Evolutionary conservation across 1,284 basidiomycete species (phyloP), one percentile per base, ranked within the genome.

Genomic region (Hypsizygus ulmarius): DNA sequence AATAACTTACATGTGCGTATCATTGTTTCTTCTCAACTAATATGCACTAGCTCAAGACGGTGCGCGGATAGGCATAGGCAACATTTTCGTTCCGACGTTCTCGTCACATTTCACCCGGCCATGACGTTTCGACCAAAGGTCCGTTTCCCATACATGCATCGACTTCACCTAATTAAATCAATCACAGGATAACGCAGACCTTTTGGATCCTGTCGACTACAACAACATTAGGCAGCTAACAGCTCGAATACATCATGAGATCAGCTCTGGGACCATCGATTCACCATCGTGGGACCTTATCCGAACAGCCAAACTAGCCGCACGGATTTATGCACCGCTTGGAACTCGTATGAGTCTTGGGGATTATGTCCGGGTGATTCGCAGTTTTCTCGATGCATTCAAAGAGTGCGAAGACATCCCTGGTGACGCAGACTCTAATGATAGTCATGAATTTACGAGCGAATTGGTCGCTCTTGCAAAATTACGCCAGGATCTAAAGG

Each of bases 21-120:
- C 32, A 11, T 19, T 36, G 27, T 42, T 43, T 38, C 9, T 35
- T 51, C 14, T 35, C 29, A 38, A 46, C 40, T 45, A 43, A 25
- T 27, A 7, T 39, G n/a, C 27, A 32, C n/a, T 38, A 33, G 7
- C 11, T 49, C 36, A 30, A 38, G 33, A 50, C 34, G 19, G 18
- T 37, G 25, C 33, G 50, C 38, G 19, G 38, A 43, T 41, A 78
- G 74, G 73, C 75, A 76, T 58, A 66, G 74, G 32, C 82, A 93
- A 60, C 84, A 91, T 64, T 93, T 91, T 60, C 81, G 90, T 21
- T 90, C 87, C 5, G 90, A 93, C 57, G 88, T 93, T 5, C 68
- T 93, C 25, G 87, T 93, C 21, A 88, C 86, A 0, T 93, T 90
- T 63, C 85, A 92, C 58, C 72, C 78, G 9, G 89, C 90, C 0